Evolutionary conservation across 352 stramenopile genomes (phyloP), one percentile per base, ranked within the genome.

Genomic region (Saprolegnia parasitica): DNA sequence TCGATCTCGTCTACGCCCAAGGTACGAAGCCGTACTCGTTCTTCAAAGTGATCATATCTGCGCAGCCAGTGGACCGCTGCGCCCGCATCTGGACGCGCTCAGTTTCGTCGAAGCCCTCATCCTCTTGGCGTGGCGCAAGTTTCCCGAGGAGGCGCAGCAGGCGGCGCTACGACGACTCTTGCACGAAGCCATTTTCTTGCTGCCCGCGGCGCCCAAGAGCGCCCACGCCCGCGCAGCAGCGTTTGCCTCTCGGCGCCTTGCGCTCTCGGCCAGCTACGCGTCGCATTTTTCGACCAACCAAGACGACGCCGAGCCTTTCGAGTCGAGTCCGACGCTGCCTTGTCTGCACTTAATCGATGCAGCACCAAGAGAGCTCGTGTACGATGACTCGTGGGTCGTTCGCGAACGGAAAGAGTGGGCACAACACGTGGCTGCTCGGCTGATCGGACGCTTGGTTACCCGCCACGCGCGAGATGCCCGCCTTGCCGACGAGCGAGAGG

Each of bases 61-160:
- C 56, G 16, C 40, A 67, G 63, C 63, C n/a, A 52, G 63, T 49
- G 63, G 63, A 9, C 63, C 54, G 4, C 52, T 52, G 40, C 55
- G 63, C 3, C 32, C 21, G 15, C 63, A 52, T 16, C 46, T 70
- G 8, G 63, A 70, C 21, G 46, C 6, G 32, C 40, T 39, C 8
- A 23, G 39, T 20, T 70, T 70, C 29, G 63, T 62, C 50, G 63
- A 70, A 39, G 63, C 63, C 9, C 63, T 70, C 39, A 37, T 70
- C 3, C 23, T 70, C n/a, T 45, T 70, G 4, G 45, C 63, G 50
- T 70, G 50, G 54, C 49, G 63, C 20, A 70, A 70, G 29, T 70
- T 55, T 42, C 63, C 63, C 11, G 63, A 70, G 29, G 63, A 70
- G 29, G 46, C 54, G 9, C 46, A 70, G 63, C 32, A 49, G 24